A percentile compares a stretch with the other conserved stretches of the same genome.
phyloP scores from a whole-genome alignment of 2,329 filamentous ascomycete genomes.

The Monilinia laxa region DNA sequence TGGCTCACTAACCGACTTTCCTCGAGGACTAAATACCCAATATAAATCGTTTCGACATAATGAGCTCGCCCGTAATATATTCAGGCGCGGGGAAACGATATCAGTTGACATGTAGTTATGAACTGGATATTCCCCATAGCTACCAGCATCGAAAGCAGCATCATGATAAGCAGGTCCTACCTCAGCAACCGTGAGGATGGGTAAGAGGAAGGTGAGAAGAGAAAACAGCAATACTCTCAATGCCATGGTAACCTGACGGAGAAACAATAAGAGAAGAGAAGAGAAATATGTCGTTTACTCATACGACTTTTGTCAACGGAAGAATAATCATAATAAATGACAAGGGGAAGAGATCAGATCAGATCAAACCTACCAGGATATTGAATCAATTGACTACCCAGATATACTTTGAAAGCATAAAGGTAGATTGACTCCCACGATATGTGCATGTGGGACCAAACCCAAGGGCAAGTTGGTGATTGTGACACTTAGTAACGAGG shows the following conservation, averaged over 20 bases:
- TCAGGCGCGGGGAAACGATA: slow-evolving; percentile 42
- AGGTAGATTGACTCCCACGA: not conserved
- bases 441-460: too few species aligned
- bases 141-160: slow-evolving; percentile 40
- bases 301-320: not conserved
- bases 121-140: slow-evolving; percentile 42
- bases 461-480: too few species aligned
- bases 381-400: not conserved
- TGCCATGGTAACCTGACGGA: slow-evolving; percentile 9
- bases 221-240: not conserved
- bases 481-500: too few species aligned
- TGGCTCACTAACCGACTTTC: slow-evolving; percentile 39
- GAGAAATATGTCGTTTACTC: slow-evolving; percentile 6
- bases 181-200: slow-evolving; percentile 2
- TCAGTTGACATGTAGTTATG: slow-evolving; percentile 41
- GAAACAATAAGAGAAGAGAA: not conserved
- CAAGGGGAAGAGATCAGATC: not conserved
- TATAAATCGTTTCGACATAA: slow-evolving; percentile 45
- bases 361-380: slow-evolving; percentile 4
- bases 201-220: slow-evolving; percentile 1
- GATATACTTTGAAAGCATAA: not conserved
- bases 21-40: slow-evolving; percentile 45
- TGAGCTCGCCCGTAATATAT: slow-evolving; percentile 36
- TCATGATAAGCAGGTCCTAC: slow-evolving; percentile 27
- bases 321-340: not conserved